These are phyloP conservation scores for Setaria viridis DNA, from an alignment of 202 grass and related monocot genomes.

Conservation along the genomic window DNA sequence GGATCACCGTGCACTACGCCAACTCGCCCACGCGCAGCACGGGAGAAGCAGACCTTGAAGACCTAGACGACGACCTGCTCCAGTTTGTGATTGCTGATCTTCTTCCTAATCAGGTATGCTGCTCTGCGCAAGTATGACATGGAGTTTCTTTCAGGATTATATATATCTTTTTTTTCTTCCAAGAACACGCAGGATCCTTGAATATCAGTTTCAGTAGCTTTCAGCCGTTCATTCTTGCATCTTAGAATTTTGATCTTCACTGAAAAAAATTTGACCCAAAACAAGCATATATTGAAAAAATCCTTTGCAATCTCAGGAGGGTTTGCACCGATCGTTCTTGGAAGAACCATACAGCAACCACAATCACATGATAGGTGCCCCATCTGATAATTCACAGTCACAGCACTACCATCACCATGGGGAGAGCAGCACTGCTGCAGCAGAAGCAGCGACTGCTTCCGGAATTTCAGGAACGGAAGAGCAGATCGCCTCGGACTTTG, in stretches of 20 bases:
- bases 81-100: conserved; percentile 45
- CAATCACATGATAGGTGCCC: conserved; percentile 35
- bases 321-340: conserved; percentile 53
- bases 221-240: not conserved
- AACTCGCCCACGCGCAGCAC: conserved; percentile 45
- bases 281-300: not conserved
- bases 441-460: conserved; percentile 23
- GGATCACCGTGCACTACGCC: conserved; percentile 60
- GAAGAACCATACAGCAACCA: conserved; percentile 26
- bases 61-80: conserved; percentile 37
- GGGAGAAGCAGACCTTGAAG: conserved; percentile 41
- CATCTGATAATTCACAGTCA: conserved; percentile 27
- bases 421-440: conserved; percentile 45
- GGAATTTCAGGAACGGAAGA: conserved; percentile 40
- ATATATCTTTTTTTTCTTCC: not conserved
- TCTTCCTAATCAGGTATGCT: conserved; percentile 65
- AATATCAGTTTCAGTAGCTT: not conserved
- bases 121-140: not conserved
- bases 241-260: not conserved
- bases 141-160: not conserved
- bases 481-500: conserved; percentile 61
- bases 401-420: conserved; percentile 38
- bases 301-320: conserved; percentile 27
- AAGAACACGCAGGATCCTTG: not conserved
- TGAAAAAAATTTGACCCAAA: not conserved